Percentiles rank a stretch among this genome's conserved stretches.
These are phyloP conservation scores for Orbilia brochopaga DNA, from an alignment of 2,329 filamentous ascomycete species.

Conservation along the genomic window DNA sequence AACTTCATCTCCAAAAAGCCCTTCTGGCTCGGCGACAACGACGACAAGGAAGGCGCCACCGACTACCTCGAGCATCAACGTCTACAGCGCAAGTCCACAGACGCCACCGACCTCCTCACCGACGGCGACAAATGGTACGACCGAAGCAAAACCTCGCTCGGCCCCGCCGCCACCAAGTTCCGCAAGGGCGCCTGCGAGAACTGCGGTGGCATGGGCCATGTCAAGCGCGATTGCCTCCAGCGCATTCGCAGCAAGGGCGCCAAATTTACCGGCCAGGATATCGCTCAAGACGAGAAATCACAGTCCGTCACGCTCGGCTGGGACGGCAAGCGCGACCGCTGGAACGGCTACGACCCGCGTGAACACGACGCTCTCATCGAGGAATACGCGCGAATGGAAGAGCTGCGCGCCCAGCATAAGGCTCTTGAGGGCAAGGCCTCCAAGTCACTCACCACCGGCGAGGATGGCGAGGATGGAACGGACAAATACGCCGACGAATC, in stretches of 20 bases:
- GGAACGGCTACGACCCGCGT: conserved; percentile 94
- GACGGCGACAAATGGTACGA: conserved; percentile 88
- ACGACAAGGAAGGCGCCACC: conserved; percentile 65
- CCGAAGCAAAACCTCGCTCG: conserved; percentile 75
- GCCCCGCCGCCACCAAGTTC: conserved; percentile 91
- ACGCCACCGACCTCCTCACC: conserved; percentile 57
- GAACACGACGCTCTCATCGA: conserved; percentile 88
- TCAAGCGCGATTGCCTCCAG: conserved; percentile 89
- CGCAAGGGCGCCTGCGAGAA: conserved; percentile 98
- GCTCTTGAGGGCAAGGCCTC: conserved; percentile 59
- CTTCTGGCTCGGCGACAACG: conserved; percentile 86
- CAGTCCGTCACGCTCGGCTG: conserved; percentile 87
- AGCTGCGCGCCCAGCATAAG: conserved; percentile 66
- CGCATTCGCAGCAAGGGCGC: conserved; percentile 87
- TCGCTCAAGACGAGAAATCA: conserved; percentile 86
- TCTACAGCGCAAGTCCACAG: conserved; percentile 72
- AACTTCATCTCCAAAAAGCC: conserved; percentile 97
- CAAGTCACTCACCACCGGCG: conserved; percentile 58
- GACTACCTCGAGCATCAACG: conserved; percentile 98
- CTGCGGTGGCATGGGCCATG: conserved; percentile 96
- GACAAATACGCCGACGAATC: conserved; percentile 91
- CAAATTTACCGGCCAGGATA: conserved; percentile 89
- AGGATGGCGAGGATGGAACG: conserved; percentile 65
- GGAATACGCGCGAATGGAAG: conserved; percentile 85
- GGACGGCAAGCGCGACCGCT: conserved; percentile 96